Evolutionary conservation across 176 grass and related monocot genomes (phyloP).

Genomic region (Triticum urartu): DNA sequence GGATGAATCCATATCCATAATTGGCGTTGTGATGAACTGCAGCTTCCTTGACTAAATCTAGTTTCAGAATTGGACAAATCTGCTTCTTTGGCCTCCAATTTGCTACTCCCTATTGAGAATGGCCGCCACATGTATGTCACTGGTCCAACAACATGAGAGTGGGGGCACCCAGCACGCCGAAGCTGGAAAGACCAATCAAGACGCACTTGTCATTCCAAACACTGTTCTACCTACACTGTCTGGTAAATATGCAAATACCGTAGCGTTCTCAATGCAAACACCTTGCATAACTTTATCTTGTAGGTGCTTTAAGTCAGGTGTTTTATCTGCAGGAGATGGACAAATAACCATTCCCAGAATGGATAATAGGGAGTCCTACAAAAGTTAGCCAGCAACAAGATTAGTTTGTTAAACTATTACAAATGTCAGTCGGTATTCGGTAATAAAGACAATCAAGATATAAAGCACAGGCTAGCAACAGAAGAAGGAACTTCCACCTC

Average conservation of each 20-base stretch:
- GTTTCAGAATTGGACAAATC: constrained; percentile 12
- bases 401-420: neutral
- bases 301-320: constrained; percentile 23
- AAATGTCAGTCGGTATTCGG: neutral
- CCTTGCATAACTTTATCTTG: constrained; percentile 51
- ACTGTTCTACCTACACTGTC: constrained; percentile 3
- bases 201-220: constrained; percentile 6
- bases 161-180: constrained; percentile 37
- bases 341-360: constrained; percentile 60
- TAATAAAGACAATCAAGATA: neutral
- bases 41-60: constrained; percentile 12
- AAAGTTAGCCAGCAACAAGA: constrained; percentile 11
- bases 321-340: constrained; percentile 28
- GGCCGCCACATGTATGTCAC: constrained; percentile 80
- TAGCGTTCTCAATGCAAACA: constrained; percentile 67
- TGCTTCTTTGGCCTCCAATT: constrained; percentile 24
- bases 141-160: constrained; percentile 53
- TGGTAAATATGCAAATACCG: constrained; percentile 54
- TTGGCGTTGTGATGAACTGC: constrained; percentile 31
- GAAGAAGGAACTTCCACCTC: constrained; percentile 40
- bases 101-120: constrained; percentile 14
- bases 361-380: constrained; percentile 56
- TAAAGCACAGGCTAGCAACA: neutral
- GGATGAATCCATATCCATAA: constrained; percentile 97
- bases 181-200: constrained; percentile 61